phyloP scores from a whole-genome alignment of 495 filamentous ascomycete species.

The Lepraria neglecta region DNA sequence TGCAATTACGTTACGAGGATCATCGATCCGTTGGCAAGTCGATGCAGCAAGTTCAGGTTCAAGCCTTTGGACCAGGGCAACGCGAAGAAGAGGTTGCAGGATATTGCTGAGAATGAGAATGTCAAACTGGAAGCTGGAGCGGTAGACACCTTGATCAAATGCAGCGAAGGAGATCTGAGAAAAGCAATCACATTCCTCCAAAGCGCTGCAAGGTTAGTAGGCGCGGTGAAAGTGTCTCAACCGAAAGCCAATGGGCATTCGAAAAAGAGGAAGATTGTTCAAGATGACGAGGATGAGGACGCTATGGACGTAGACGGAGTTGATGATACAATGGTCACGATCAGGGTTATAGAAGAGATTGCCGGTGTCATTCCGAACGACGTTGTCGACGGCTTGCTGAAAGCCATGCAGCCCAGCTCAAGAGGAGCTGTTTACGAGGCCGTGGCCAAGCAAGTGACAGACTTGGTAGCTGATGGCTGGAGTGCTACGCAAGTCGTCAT shows the following conservation, averaged over 20 bases:
- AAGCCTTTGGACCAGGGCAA: constrained; percentile 85
- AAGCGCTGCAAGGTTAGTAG: constrained; percentile 75
- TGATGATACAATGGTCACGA: constrained; percentile 54
- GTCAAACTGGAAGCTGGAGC: constrained; percentile 71
- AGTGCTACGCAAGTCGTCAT: constrained; percentile 83
- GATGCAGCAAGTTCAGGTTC: constrained; percentile 96
- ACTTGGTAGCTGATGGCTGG: constrained; percentile 96
- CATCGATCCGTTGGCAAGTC: constrained; percentile 88
- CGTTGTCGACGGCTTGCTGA: constrained; percentile 61
- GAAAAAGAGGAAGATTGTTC: constrained; percentile 49
- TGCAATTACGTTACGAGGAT: constrained; percentile 99
- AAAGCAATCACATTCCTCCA: constrained; percentile 96
- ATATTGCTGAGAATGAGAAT: constrained; percentile 73
- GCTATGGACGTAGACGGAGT: constrained; percentile 45
- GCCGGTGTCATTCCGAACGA: constrained; percentile 81
- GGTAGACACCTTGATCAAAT: constrained; percentile 73
- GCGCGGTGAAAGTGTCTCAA: constrained; percentile 40
- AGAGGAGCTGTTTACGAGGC: constrained; percentile 58
- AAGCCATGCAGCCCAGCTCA: constrained; percentile 70
- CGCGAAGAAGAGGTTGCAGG: constrained; percentile 63
- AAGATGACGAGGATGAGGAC: constrained; percentile 47
- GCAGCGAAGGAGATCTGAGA: constrained; percentile 87
- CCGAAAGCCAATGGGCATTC: constrained; percentile 40
- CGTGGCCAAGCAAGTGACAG: constrained; percentile 70
- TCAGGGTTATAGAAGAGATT: constrained; percentile 83